Evolutionary conservation across 192 early-diverging fungal species (phyloP).

Genomic region (Chytriomyces confervae): DNA sequence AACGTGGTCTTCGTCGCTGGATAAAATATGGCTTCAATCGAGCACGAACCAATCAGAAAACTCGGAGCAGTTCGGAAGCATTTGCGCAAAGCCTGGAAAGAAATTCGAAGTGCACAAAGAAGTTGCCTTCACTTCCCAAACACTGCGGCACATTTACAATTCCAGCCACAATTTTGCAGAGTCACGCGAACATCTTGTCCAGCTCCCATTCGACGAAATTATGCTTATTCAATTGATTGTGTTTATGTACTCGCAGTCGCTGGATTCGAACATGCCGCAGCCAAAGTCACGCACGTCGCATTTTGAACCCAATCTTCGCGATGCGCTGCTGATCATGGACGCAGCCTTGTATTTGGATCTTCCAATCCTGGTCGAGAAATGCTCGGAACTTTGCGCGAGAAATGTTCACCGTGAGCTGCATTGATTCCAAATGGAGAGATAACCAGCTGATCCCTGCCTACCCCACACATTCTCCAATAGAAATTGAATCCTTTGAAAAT

Average conservation of each 20-base stretch:
- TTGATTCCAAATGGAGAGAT: not conserved
- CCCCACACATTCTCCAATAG: not conserved
- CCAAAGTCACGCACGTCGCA: not conserved
- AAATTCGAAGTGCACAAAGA: constrained; percentile 4
- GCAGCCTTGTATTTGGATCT: constrained; percentile 21
- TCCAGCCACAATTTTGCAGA: not conserved
- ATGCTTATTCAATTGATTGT: not conserved
- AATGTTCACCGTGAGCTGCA: not conserved
- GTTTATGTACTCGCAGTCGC: constrained; percentile 1
- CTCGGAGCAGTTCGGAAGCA: not conserved
- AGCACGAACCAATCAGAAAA: too few relatives aligned
- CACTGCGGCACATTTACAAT: constrained; percentile 1
- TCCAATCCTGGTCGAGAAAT: not conserved
- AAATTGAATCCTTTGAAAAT: constrained; percentile 6
- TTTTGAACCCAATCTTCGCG: not conserved
- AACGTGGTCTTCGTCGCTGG: constrained; percentile 1
- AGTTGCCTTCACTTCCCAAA: not conserved
- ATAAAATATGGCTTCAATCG: not conserved
- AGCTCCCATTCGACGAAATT: constrained; percentile 8
- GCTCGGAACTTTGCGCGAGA: constrained; percentile 6
- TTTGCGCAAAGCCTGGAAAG: not conserved
- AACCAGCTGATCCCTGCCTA: not conserved
- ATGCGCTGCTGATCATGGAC: constrained; percentile 14
- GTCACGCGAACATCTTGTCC: not conserved
- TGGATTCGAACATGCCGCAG: not conserved